These are phyloP conservation scores for Metschnikowia sp. DNA, from an alignment of 805 yeast genomes.

Conservation along the genomic window DNA sequence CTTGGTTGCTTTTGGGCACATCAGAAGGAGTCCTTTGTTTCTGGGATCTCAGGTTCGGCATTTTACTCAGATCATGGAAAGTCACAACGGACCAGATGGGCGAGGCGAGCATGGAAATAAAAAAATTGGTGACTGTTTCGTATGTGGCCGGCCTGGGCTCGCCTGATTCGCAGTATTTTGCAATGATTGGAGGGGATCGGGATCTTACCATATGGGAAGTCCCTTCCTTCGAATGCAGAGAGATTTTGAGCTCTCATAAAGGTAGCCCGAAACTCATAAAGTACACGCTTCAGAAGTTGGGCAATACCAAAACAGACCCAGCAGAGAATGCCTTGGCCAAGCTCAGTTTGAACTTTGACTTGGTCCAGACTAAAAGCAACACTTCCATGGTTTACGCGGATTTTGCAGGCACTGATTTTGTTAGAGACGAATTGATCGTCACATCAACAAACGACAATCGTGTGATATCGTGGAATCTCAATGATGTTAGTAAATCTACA, in stretches of 20 bases:
- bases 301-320: slow-evolving; percentile 11
- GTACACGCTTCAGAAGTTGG: slow-evolving; percentile 24
- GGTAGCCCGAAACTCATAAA: slow-evolving; percentile 20
- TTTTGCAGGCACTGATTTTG: neutral
- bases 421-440: slow-evolving; percentile 16
- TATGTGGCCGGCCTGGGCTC: slow-evolving; percentile 5
- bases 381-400: slow-evolving; percentile 7
- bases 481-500: slow-evolving; percentile 10
- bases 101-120: slow-evolving; percentile 39
- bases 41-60: slow-evolving; percentile 76
- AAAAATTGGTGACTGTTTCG: slow-evolving; percentile 45
- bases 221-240: slow-evolving; percentile 55
- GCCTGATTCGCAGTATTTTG: slow-evolving; percentile 21
- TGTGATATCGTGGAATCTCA: slow-evolving; percentile 27
- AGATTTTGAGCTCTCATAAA: slow-evolving; percentile 23
- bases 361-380: slow-evolving; percentile 2
- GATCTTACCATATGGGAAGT: slow-evolving; percentile 76
- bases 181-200: slow-evolving; percentile 66
- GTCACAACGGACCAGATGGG: slow-evolving; percentile 38
- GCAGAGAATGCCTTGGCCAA: slow-evolving; percentile 20
- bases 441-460: slow-evolving; percentile 28
- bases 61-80: slow-evolving; percentile 60
- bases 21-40: slow-evolving; percentile 66
- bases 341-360: slow-evolving; percentile 20
- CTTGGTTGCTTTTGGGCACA: slow-evolving; percentile 77